Percentiles rank a stretch among this genome's conserved stretches.
Evolutionary conservation across 2,329 filamentous ascomycete species (phyloP).

Genomic region (Nothophoma quercina): DNA sequence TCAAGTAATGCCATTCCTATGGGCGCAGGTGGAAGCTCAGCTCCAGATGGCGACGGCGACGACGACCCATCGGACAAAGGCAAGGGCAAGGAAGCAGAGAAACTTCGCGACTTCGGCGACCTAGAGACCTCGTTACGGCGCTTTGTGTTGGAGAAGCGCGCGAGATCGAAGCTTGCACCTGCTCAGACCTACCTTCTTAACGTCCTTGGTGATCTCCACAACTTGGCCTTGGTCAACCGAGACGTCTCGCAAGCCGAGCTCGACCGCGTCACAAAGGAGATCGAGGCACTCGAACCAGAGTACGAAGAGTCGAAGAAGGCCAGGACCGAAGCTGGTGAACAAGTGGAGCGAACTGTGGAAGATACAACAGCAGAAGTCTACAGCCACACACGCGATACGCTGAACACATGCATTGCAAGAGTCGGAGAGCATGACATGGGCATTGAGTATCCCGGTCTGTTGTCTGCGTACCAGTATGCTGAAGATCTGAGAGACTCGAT

Average conservation of each 20-base stretch:
- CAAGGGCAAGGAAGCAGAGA: constrained; percentile 78
- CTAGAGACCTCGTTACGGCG: constrained; percentile 87
- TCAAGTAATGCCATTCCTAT: constrained; percentile 95
- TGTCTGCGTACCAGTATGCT: constrained; percentile 87
- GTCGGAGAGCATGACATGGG: constrained; percentile 81
- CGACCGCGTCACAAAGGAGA: constrained; percentile 79
- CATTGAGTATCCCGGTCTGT: constrained; percentile 84
- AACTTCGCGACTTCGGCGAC: constrained; percentile 86
- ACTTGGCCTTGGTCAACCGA: constrained; percentile 83
- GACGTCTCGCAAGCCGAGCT: constrained; percentile 88
- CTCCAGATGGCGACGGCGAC: constrained; percentile 48
- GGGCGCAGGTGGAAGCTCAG: constrained; percentile 48
- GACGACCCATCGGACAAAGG: constrained; percentile 56
- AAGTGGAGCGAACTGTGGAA: constrained; percentile 83
- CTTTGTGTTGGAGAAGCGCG: constrained; percentile 95
- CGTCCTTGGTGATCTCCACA: constrained; percentile 85
- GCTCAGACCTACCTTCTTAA: constrained; percentile 96
- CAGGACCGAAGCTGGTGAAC: constrained; percentile 78
- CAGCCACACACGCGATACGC: constrained; percentile 76
- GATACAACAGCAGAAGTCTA: constrained; percentile 87
- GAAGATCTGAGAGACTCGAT: constrained; percentile 93
- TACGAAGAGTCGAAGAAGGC: constrained; percentile 86
- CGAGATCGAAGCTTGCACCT: constrained; percentile 92
- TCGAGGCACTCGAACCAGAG: constrained; percentile 82
- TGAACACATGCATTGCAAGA: constrained; percentile 77